A percentile compares a stretch with the other conserved stretches of the same genome.
phyloP scores from a whole-genome alignment of 2,329 filamentous ascomycete species.

The Diplodia corticola region DNA sequence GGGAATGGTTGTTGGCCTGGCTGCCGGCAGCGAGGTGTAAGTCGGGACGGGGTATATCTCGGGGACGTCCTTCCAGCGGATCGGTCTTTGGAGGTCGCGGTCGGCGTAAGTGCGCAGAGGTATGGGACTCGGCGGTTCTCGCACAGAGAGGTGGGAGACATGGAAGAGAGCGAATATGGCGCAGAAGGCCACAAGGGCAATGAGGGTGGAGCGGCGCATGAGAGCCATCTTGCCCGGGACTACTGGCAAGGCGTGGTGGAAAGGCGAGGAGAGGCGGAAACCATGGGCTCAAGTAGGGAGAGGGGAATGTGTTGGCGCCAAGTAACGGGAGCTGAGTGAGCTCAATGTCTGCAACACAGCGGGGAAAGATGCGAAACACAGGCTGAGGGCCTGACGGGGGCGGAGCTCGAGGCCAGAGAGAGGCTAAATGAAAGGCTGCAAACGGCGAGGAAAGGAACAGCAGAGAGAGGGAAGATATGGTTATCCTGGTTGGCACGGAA shows the following conservation, averaged over 20 bases:
- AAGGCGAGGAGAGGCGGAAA: background rate
- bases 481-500: background rate
- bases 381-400: background rate
- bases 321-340: background rate
- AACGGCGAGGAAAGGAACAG: background rate
- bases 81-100: constrained; percentile 31
- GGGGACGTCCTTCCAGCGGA: constrained; percentile 38
- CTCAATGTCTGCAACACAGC: background rate
- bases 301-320: background rate
- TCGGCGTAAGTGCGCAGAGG: constrained; percentile 29
- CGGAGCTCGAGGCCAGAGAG: too few species aligned
- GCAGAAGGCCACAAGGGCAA: constrained; percentile 32
- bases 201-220: constrained; percentile 34
- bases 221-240: constrained; percentile 31
- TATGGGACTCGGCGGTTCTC: constrained; percentile 28
- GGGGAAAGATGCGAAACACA: background rate
- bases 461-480: background rate
- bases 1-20: constrained; percentile 34
- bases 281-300: constrained; percentile 12
- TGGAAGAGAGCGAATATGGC: constrained; percentile 37
- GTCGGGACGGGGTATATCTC: constrained; percentile 36
- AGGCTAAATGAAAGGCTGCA: background rate
- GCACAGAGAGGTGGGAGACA: constrained; percentile 27
- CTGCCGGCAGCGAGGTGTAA: constrained; percentile 36
- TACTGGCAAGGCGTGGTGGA: background rate